Conservation (phyloP, 176 grass and related monocot species). For the Triticum urartu region DNA sequence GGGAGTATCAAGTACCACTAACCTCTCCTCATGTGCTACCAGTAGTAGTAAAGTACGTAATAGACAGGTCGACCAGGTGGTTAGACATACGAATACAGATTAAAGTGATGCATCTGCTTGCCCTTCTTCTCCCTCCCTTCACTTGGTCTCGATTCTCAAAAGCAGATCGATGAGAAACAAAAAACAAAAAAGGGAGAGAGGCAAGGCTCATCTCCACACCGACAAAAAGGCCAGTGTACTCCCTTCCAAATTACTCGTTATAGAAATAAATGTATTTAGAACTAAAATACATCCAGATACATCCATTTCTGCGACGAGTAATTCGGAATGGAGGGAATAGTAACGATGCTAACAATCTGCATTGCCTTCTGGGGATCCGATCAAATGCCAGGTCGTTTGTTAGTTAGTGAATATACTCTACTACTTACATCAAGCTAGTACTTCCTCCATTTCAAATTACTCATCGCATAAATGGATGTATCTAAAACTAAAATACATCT, state of each 20-base stretch:
- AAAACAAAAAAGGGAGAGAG: not conserved
- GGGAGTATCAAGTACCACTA: too few relatives aligned
- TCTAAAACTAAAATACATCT: too few relatives aligned
- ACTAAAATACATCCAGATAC: too few relatives aligned
- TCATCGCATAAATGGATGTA: too few relatives aligned
- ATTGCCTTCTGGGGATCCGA: not conserved
- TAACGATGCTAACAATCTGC: not conserved
- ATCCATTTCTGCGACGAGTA: too few relatives aligned
- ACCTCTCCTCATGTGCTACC: too few relatives aligned
- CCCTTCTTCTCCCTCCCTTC: not conserved
- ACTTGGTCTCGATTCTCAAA: not conserved
- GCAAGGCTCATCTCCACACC: not conserved
- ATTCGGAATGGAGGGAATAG: too few relatives aligned
- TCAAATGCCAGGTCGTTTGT: constrained; percentile 1
- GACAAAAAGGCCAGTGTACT: not conserved
- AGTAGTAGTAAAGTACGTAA: too few relatives aligned
- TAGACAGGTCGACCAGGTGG: not conserved
- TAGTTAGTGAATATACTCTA: not conserved
- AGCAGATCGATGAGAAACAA: not conserved
- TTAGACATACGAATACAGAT: not conserved
- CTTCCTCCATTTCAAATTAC: too few relatives aligned
- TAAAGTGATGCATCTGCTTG: not conserved
- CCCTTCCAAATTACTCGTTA: too few relatives aligned
- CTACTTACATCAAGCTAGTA: not conserved
- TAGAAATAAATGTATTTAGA: too few relatives aligned